Percentiles rank a stretch among this genome's conserved stretches.
phyloP scores from a whole-genome alignment of 805 yeast species.

The Candida railenensis region DNA sequence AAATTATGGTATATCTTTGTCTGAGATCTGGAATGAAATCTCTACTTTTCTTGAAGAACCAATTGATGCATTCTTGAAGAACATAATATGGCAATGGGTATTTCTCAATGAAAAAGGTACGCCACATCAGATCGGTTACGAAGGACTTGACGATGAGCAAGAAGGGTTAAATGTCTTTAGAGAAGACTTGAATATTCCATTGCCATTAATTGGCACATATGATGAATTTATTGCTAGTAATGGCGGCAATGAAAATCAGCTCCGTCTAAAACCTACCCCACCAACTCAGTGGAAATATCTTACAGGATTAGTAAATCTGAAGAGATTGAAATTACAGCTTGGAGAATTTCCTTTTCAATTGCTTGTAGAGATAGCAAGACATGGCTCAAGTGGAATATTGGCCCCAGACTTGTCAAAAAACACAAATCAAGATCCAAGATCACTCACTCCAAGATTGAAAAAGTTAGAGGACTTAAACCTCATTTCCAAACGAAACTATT shows the following conservation, averaged over 20 bases:
- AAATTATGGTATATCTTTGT: slow-evolving; percentile 24
- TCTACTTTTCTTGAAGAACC: slow-evolving; percentile 14
- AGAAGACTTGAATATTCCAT: slow-evolving; percentile 13
- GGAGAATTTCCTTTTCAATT: slow-evolving; percentile 57
- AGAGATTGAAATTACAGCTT: slow-evolving; percentile 47
- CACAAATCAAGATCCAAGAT: slow-evolving; percentile 70
- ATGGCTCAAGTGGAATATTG: slow-evolving; percentile 55
- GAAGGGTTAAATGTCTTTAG: slow-evolving; percentile 14
- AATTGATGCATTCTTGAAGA: slow-evolving; percentile 36
- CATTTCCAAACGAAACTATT: slow-evolving; percentile 39
- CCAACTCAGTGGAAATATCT: slow-evolving; percentile 58
- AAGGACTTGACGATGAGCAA: slow-evolving; percentile 9
- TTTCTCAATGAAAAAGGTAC: slow-evolving; percentile 17
- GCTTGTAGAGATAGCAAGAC: slow-evolving; percentile 57
- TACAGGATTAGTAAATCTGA: slow-evolving; percentile 48
- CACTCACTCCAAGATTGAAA: slow-evolving; percentile 62
- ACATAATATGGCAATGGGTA: slow-evolving; percentile 40
- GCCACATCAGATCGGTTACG: background rate
- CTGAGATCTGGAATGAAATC: slow-evolving; percentile 27
- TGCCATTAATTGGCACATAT: slow-evolving; percentile 14
- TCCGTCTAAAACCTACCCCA: slow-evolving; percentile 41
- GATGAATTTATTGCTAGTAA: slow-evolving; percentile 14
- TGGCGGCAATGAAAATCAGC: slow-evolving; percentile 12
- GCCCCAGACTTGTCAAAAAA: slow-evolving; percentile 54
- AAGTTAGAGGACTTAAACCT: slow-evolving; percentile 50